A percentile compares a stretch with the other conserved stretches of the same genome.
Conservation (phyloP, 2,329 filamentous ascomycete species). For the Neonectria sp. region DNA sequence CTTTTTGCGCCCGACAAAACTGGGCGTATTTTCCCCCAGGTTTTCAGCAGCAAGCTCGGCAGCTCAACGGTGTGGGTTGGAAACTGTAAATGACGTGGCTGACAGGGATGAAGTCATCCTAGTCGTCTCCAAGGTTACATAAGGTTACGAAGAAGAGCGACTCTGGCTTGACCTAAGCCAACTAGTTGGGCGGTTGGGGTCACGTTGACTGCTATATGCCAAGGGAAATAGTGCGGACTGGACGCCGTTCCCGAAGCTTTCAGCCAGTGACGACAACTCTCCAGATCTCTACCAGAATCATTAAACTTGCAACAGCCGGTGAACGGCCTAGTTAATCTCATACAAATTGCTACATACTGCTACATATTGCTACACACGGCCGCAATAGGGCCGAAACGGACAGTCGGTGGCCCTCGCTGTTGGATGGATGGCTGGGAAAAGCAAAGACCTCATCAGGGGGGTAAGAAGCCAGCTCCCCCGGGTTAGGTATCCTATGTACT, state of each 20-base stretch:
- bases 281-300: not conserved
- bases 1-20: not conserved
- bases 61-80: not conserved
- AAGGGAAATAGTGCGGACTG: slow-evolving; percentile 1
- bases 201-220: not conserved
- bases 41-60: not conserved
- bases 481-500: too few relatives aligned
- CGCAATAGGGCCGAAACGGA: slow-evolving; percentile 23
- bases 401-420: slow-evolving; percentile 2
- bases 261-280: not conserved
- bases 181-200: not conserved
- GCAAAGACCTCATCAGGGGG: slow-evolving; percentile 6
- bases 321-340: not conserved
- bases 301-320: not conserved
- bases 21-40: not conserved
- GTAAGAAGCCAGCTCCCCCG: too few relatives aligned
- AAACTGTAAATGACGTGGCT: slow-evolving; percentile 3
- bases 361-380: not conserved
- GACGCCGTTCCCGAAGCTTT: not conserved
- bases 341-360: too few relatives aligned
- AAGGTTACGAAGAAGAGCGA: not conserved
- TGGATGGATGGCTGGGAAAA: not conserved
- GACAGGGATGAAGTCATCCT: not conserved
- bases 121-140: not conserved
- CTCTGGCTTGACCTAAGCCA: not conserved